phyloP scores from a whole-genome alignment of 768 basidiomycete species.

The Naematelia encephala region DNA sequence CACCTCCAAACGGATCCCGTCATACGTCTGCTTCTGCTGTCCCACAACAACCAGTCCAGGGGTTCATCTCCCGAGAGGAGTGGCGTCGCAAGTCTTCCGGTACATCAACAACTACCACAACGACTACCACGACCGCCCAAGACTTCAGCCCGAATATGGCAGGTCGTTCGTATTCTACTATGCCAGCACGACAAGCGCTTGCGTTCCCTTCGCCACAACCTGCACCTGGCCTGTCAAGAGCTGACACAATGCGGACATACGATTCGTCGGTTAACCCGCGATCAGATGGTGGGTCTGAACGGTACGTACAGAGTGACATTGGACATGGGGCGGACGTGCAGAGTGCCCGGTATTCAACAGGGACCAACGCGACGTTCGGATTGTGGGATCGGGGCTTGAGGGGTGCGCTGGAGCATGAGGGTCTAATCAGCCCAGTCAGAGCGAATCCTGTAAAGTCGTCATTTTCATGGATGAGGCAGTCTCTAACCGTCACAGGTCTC shows the following conservation, averaged over 20 bases:
- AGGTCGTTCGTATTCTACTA: slow-evolving; percentile 22
- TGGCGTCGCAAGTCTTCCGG: slow-evolving; percentile 22
- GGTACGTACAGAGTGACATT: slow-evolving; percentile 18
- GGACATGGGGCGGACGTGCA: slow-evolving; percentile 14
- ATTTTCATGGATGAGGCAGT: background rate
- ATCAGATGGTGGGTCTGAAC: background rate
- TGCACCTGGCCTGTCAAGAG: background rate
- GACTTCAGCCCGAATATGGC: slow-evolving; percentile 19
- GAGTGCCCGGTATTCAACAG: slow-evolving; percentile 14
- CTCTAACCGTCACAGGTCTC: background rate
- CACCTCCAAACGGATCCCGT: background rate
- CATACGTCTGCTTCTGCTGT: background rate
- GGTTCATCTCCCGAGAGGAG: slow-evolving; percentile 18
- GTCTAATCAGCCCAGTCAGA: background rate
- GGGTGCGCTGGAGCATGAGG: slow-evolving; percentile 5
- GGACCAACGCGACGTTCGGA: slow-evolving; percentile 31
- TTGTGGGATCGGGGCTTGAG: slow-evolving; percentile 25
- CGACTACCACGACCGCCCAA: slow-evolving; percentile 21
- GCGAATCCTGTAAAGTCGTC: background rate
- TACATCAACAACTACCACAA: slow-evolving; percentile 21
- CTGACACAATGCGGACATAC: background rate
- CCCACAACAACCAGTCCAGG: slow-evolving; percentile 17
- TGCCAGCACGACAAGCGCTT: slow-evolving; percentile 19
- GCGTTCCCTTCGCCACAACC: slow-evolving; percentile 29
- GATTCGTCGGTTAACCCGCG: background rate